Evolutionary conservation across 768 basidiomycete species (phyloP).

Genomic region (Phaeolepiota aurea): DNA sequence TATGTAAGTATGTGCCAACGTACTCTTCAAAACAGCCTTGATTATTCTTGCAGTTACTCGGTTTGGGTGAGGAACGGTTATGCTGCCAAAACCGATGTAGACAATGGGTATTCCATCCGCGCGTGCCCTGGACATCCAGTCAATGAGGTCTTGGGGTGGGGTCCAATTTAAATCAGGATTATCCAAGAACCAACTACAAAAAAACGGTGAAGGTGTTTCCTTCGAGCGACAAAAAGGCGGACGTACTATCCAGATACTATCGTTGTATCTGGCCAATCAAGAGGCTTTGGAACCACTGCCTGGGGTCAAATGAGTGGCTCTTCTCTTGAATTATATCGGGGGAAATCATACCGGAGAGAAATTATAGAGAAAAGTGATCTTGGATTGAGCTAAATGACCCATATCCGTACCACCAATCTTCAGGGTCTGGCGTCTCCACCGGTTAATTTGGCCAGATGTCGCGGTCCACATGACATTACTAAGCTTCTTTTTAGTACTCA

Average conservation of each 20-base stretch:
- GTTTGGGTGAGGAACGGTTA: slow-evolving; percentile 54
- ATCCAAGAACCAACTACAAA: slow-evolving; percentile 55
- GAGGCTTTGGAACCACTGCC: slow-evolving; percentile 60
- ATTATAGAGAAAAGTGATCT: slow-evolving; percentile 59
- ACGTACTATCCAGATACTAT: slow-evolving; percentile 49
- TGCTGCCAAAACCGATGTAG: slow-evolving; percentile 67
- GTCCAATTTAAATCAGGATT: slow-evolving; percentile 53
- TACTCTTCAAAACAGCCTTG: slow-evolving; percentile 53
- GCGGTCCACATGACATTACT: slow-evolving; percentile 61
- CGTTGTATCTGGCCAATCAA: slow-evolving; percentile 59
- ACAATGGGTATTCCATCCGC: slow-evolving; percentile 51
- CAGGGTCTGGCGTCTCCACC: slow-evolving; percentile 49
- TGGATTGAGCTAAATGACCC: slow-evolving; percentile 49
- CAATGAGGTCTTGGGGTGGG: slow-evolving; percentile 37
- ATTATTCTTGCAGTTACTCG: slow-evolving; percentile 47
- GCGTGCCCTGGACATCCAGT: slow-evolving; percentile 50
- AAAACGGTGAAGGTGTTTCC: no score
- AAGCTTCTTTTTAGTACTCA: slow-evolving; percentile 4
- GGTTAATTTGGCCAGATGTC: slow-evolving; percentile 56
- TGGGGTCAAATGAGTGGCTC: no score
- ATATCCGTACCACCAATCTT: slow-evolving; percentile 46
- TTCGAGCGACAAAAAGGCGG: slow-evolving; percentile 29
- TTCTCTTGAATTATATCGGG: no score
- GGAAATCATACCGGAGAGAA: slow-evolving; percentile 39
- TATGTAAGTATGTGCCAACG: slow-evolving; percentile 9